Conservation (phyloP, 2,329 filamentous ascomycete genomes). For the Colletotrichum sojae region DNA sequence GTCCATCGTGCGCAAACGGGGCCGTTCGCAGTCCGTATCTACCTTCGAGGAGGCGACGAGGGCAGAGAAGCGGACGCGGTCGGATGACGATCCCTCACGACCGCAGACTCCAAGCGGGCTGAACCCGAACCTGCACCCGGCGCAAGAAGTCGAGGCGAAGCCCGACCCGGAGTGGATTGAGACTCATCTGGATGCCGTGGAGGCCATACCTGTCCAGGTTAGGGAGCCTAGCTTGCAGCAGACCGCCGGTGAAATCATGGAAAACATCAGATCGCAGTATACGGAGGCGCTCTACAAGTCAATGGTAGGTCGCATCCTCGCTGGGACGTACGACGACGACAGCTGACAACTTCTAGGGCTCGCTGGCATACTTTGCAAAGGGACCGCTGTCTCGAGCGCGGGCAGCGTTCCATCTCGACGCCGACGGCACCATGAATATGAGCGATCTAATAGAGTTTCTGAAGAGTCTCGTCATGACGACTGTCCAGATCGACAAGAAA, state of each 20-base stretch:
- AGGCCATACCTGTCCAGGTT: constrained; percentile 33
- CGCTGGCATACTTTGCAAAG: constrained; percentile 87
- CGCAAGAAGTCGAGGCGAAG: constrained; percentile 17
- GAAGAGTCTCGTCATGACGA: constrained; percentile 76
- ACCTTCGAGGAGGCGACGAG: constrained; percentile 48
- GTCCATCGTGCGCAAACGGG: constrained; percentile 69
- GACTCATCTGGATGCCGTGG: constrained; percentile 42
- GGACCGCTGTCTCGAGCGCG: constrained; percentile 83
- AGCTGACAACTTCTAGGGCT: constrained; percentile 66
- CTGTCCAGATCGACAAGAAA: constrained; percentile 81
- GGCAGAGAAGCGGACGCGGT: constrained; percentile 38
- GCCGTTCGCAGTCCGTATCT: constrained; percentile 60
- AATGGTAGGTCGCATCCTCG: constrained; percentile 60
- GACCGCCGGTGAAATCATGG: constrained; percentile 67
- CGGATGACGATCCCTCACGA: constrained; percentile 68
- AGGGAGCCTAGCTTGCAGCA: constrained; percentile 50
- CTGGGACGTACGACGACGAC: constrained; percentile 44
- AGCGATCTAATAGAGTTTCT: constrained; percentile 77
- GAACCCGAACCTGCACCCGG: constrained; percentile 1
- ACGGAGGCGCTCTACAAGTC: constrained; percentile 74
- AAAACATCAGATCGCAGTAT: constrained; percentile 71
- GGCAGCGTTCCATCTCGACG: constrained; percentile 76
- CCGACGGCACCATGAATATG: constrained; percentile 72
- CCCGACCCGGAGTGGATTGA: constrained; percentile 27
- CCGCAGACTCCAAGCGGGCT: constrained; percentile 81